These are phyloP conservation scores for Talaromyces amestolkiae DNA, from an alignment of 2,329 filamentous ascomycete species.

Conservation along the genomic window DNA sequence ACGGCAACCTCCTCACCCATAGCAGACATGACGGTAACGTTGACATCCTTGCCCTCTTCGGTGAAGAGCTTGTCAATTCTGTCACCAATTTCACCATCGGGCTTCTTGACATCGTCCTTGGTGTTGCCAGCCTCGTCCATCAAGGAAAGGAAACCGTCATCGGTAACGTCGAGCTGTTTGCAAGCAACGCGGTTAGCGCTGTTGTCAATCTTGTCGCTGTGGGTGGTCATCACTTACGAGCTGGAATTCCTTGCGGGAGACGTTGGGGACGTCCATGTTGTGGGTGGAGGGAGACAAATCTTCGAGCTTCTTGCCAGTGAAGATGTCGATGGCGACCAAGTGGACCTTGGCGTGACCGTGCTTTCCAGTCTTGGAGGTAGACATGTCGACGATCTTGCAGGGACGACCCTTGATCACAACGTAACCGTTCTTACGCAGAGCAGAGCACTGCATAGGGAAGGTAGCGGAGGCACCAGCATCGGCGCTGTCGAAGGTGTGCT, in stretches of 20 bases:
- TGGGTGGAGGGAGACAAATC: conserved; percentile 97
- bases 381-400: conserved; percentile 99
- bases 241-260: conserved; percentile 85
- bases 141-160: conserved; percentile 92
- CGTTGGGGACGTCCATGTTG: conserved; percentile 85
- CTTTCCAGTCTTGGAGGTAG: conserved; percentile 99
- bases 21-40: conserved; percentile 86
- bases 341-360: conserved; percentile 99
- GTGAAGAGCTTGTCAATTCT: conserved; percentile 80
- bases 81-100: conserved; percentile 82
- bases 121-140: conserved; percentile 81
- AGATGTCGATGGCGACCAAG: conserved; percentile 96
- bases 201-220: background rate
- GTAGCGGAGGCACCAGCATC: conserved; percentile 95
- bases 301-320: conserved; percentile 99
- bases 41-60: conserved; percentile 85
- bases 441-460: conserved; percentile 98
- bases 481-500: conserved; percentile 83
- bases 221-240: conserved; percentile 64
- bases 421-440: conserved; percentile 98
- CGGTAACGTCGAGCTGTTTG: conserved; percentile 78
- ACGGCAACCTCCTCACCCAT: conserved; percentile 95
- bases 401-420: conserved; percentile 98
- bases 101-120: conserved; percentile 94
- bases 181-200: background rate